Evolutionary conservation across 2,329 filamentous ascomycete species (phyloP).

Genomic region (Colletotrichum sp.): DNA sequence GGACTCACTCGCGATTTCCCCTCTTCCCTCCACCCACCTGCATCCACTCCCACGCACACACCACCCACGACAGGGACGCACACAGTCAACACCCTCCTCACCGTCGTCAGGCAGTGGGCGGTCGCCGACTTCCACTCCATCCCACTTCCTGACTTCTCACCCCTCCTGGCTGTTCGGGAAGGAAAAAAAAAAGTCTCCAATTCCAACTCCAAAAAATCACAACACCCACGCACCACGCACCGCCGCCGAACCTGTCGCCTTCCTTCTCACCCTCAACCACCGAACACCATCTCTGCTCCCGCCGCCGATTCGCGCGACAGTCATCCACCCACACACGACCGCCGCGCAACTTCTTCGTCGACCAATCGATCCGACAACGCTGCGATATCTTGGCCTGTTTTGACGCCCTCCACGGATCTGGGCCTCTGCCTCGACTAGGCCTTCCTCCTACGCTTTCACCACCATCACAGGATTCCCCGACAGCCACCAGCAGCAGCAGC

Average conservation of each 20-base stretch:
- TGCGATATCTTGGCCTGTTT: conserved; percentile 17
- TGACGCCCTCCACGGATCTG: conserved; percentile 9
- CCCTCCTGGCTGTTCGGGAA: not conserved
- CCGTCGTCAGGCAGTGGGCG: not conserved
- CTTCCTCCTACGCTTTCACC: not conserved
- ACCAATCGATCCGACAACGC: conserved; percentile 1
- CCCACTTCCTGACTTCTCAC: conserved; percentile 14
- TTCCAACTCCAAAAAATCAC: conserved; percentile 19
- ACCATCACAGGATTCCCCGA: not conserved
- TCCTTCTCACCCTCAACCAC: not conserved
- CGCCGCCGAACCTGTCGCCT: not conserved
- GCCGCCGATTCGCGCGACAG: not conserved
- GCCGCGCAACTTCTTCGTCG: not conserved
- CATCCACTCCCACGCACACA: conserved; percentile 8
- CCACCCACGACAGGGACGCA: not conserved
- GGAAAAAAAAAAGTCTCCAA: conserved; percentile 19
- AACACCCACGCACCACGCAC: conserved; percentile 12
- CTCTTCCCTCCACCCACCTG: conserved; percentile 11
- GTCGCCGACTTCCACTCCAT: conserved; percentile 6
- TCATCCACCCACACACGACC: not conserved
- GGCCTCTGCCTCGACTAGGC: conserved; percentile 22
- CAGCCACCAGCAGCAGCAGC: not conserved
- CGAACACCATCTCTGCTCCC: not conserved
- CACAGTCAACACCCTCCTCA: not conserved
- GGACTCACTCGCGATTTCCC: conserved; percentile 15